Conservation (phyloP, 306 rosid species). For the Acacia acuminata region DNA sequence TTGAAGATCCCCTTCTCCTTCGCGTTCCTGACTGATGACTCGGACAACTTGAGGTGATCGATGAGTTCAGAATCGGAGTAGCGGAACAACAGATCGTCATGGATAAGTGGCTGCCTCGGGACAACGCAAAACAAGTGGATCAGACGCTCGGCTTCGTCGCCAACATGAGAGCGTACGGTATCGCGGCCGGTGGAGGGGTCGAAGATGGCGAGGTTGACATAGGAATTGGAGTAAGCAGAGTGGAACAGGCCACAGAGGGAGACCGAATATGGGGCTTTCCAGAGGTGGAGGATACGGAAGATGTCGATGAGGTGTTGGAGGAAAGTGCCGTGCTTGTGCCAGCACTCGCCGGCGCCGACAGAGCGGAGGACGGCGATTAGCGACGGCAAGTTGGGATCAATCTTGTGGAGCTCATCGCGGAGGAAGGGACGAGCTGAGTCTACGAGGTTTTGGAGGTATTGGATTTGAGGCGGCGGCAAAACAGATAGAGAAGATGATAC, state of each 20-base stretch:
- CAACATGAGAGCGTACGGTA: constrained; percentile 59
- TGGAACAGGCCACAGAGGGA: constrained; percentile 90
- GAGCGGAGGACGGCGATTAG: constrained; percentile 57
- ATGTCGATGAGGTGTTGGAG: constrained; percentile 76
- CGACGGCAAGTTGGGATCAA: constrained; percentile 56
- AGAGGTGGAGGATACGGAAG: constrained; percentile 68
- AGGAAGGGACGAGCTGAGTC: constrained; percentile 76
- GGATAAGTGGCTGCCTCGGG: constrained; percentile 77
- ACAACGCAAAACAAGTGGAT: constrained; percentile 78
- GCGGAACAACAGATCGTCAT: constrained; percentile 71
- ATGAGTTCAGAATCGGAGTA: constrained; percentile 66
- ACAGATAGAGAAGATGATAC: neutral
- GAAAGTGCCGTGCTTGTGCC: constrained; percentile 96
- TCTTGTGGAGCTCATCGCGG: constrained; percentile 60
- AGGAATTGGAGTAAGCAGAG: constrained; percentile 90
- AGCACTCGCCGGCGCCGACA: constrained; percentile 89
- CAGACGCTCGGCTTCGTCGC: constrained; percentile 61
- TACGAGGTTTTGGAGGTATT: constrained; percentile 40
- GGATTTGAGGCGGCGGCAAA: neutral
- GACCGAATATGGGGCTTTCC: constrained; percentile 58
- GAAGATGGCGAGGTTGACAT: constrained; percentile 88
- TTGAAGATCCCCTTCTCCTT: constrained; percentile 41
- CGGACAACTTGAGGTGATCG: constrained; percentile 55
- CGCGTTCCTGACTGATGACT: constrained; percentile 38
- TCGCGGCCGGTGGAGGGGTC: constrained; percentile 84